Evolutionary conservation across 2,329 filamentous ascomycete genomes (phyloP), one percentile per base, ranked within the genome.

Genomic region (Pezicula carpinea): DNA sequence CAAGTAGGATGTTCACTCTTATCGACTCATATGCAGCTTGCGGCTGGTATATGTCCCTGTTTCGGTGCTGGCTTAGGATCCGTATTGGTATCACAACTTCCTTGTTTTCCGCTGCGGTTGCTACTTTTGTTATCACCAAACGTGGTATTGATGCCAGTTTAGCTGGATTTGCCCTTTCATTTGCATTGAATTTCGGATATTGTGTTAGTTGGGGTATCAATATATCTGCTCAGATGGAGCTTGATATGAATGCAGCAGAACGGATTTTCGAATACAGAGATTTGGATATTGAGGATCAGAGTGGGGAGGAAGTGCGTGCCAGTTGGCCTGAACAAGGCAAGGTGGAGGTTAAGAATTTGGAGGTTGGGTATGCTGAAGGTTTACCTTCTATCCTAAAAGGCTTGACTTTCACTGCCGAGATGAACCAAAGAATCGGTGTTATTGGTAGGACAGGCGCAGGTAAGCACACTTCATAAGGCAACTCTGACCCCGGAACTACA

Each of bases 201-300:
- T 72, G 74, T 13, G 76, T 89, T 50, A 74, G 81, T 40, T 83
- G 76, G 75, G 74, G 77, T 0, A 74, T 89, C 22, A 74, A 82
- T 3, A 69, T 80, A 39, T 87, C 86, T 60, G 76, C 84, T 1
- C 80, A 77, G 49, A 69, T 88, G 21, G 87, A 91, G 61, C 68
- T 89, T 7, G 79, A 86, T 59, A 89, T 90, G 83, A 89, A 89
- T 59, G 78, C 85, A 0, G 80, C 82, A 0, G 87, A 90, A 65
- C 75, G 87, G 36, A 79, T 91, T 17, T 69, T 88, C 6, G 86
- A 90, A 61, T 91, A 90, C 62, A 76, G 81, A 0, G 75, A 82
- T 43, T 70, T 89, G 6, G 69, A 76, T 26, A 87, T 77, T 0
- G 86, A 89, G 60, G 71, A 77, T 19, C 77, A 83, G 43, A 79